These are phyloP conservation scores for Boehmeria nivea DNA, from an alignment of 306 rosid genomes.

Conservation along the genomic window DNA sequence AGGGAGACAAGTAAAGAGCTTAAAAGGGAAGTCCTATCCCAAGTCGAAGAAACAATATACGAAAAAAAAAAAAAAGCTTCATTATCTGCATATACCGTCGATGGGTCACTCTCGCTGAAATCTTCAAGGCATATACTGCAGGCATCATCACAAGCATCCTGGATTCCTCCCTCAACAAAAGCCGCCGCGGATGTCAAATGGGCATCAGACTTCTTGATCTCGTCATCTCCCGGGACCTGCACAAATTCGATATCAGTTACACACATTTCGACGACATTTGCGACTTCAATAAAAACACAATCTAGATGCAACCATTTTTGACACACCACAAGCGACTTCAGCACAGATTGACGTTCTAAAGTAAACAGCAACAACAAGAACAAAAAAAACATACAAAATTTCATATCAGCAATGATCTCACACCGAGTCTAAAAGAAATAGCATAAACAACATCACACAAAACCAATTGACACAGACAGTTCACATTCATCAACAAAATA, in stretches of 20 bases:
- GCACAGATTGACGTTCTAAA: no score
- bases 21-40: constrained; percentile 13
- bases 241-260: background rate
- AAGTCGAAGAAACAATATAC: background rate
- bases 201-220: constrained; percentile 43
- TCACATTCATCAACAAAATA: no score
- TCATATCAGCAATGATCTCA: no score
- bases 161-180: constrained; percentile 96
- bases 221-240: constrained; percentile 56
- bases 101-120: constrained; percentile 84
- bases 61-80: background rate
- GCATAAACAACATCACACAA: no score
- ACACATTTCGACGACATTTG: no score
- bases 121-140: constrained; percentile 94
- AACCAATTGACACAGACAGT: no score
- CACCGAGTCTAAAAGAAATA: no score
- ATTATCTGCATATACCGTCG: constrained; percentile 45
- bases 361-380: no score
- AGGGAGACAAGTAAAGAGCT: constrained; percentile 10
- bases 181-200: constrained; percentile 95
- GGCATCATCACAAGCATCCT: constrained; percentile 91
- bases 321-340: no score
- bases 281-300: no score
- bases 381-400: no score
- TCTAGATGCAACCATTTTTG: no score